phyloP scores from a whole-genome alignment of 2,329 filamentous ascomycete genomes.

The Epichloe uncinata region DNA sequence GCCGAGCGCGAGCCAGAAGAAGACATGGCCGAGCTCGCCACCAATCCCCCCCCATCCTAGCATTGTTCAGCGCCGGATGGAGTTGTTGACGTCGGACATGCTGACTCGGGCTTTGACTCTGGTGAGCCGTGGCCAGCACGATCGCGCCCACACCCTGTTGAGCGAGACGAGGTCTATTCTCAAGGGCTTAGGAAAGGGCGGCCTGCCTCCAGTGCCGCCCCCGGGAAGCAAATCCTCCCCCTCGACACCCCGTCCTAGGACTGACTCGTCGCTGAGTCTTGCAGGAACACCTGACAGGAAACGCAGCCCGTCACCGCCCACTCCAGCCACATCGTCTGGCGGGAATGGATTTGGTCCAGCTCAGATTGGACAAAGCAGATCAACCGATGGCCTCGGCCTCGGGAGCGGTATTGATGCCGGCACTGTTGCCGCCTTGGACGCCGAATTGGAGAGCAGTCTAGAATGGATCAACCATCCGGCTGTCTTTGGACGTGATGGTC shows the following conservation, averaged over 20 bases:
- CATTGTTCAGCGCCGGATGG: slow-evolving; percentile 94
- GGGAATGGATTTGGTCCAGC: slow-evolving; percentile 25
- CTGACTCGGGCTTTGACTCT: slow-evolving; percentile 82
- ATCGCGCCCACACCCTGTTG: slow-evolving; percentile 82
- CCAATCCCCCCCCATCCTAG: slow-evolving; percentile 91
- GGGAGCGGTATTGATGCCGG: slow-evolving; percentile 66
- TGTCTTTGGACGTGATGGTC: slow-evolving; percentile 83
- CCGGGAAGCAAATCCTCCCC: slow-evolving; percentile 30
- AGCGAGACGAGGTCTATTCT: slow-evolving; percentile 90
- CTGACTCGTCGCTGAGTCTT: slow-evolving; percentile 30
- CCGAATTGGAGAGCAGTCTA: slow-evolving; percentile 76
- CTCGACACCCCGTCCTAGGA: slow-evolving; percentile 34
- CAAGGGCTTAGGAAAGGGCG: slow-evolving; percentile 90
- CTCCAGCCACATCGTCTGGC: slow-evolving; percentile 31
- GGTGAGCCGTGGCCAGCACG: slow-evolving; percentile 82
- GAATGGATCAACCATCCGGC: slow-evolving; percentile 98
- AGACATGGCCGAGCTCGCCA: slow-evolving; percentile 51
- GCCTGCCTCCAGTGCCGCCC: slow-evolving; percentile 76
- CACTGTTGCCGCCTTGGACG: slow-evolving; percentile 77
- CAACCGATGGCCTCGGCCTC: slow-evolving; percentile 44
- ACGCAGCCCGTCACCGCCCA: slow-evolving; percentile 40
- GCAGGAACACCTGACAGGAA: slow-evolving; percentile 40
- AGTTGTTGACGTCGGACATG: slow-evolving; percentile 96
- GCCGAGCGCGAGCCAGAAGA: slow-evolving; percentile 46
- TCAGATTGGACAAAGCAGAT: slow-evolving; percentile 37